These are phyloP conservation scores for Nakaseomyces delphensis DNA, from an alignment of 1,139 yeast genomes.

Conservation along the genomic window DNA sequence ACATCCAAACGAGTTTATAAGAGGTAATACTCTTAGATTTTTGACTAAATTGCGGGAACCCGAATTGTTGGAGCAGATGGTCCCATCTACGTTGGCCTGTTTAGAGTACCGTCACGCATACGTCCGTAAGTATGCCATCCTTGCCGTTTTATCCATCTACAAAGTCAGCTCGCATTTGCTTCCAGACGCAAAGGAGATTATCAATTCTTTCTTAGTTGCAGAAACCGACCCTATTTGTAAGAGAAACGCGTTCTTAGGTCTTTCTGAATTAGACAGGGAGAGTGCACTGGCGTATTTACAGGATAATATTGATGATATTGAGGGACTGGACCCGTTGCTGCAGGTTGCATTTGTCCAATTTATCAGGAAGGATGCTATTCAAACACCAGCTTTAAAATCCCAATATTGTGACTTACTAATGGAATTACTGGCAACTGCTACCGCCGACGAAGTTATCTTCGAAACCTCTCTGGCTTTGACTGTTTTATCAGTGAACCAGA, in stretches of 20 bases:
- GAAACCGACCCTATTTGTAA: constrained; percentile 93
- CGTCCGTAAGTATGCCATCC: constrained; percentile 93
- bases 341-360: constrained; percentile 90
- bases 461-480: constrained; percentile 89
- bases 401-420: constrained; percentile 66
- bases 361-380: constrained; percentile 69
- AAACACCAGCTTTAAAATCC: constrained; percentile 54
- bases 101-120: constrained; percentile 95
- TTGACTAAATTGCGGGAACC: constrained; percentile 86
- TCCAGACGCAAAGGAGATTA: constrained; percentile 89
- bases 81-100: constrained; percentile 86
- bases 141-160: constrained; percentile 78
- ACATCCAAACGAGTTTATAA: constrained; percentile 94
- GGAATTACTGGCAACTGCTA: constrained; percentile 61
- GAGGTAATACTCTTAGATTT: constrained; percentile 92
- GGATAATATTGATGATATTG: constrained; percentile 54
- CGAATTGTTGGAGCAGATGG: constrained; percentile 88
- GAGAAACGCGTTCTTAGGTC: constrained; percentile 88
- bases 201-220: constrained; percentile 60
- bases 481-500: constrained; percentile 58
- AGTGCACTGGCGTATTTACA: constrained; percentile 77
- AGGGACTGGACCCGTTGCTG: constrained; percentile 69
- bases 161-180: constrained; percentile 77
- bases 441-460: constrained; percentile 71
- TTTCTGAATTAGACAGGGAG: constrained; percentile 75